These are phyloP conservation scores for Nidula microcarpa DNA, from an alignment of 768 basidiomycete genomes.

Conservation along the genomic window DNA sequence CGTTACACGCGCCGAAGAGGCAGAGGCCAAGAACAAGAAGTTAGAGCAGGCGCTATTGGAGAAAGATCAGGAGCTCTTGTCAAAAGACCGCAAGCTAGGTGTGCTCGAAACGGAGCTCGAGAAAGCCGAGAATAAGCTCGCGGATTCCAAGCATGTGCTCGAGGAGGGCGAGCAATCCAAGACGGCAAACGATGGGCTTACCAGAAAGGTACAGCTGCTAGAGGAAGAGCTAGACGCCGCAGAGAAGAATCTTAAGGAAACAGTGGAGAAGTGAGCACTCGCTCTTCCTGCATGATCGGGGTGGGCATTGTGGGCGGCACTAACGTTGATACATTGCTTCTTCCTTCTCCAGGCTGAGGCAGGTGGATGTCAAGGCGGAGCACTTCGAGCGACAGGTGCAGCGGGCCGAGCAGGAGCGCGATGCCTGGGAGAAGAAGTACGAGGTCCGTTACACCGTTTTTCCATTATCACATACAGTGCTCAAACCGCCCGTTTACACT, in stretches of 20 bases:
- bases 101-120: constrained; percentile 67
- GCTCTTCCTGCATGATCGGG: not conserved
- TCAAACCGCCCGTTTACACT: constrained; percentile 4
- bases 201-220: constrained; percentile 83
- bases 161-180: constrained; percentile 70
- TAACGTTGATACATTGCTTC: not conserved
- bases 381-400: constrained; percentile 93
- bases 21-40: constrained; percentile 82
- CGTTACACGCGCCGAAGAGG: constrained; percentile 77
- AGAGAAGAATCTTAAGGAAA: constrained; percentile 96
- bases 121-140: constrained; percentile 62
- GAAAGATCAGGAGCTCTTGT: constrained; percentile 84
- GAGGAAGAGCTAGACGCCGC: constrained; percentile 95
- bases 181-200: constrained; percentile 67
- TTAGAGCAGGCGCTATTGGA: constrained; percentile 68
- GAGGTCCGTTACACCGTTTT: constrained; percentile 54
- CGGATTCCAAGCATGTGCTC: constrained; percentile 58
- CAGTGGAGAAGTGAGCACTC: constrained; percentile 81
- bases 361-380: constrained; percentile 98
- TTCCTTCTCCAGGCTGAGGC: constrained; percentile 63
- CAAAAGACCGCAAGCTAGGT: constrained; percentile 69
- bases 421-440: constrained; percentile 91
- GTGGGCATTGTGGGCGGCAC: no score
- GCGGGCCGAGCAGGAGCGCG: constrained; percentile 86
- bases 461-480: constrained; percentile 1